phyloP scores from a whole-genome alignment of 352 stramenopile species.

The Phytophthora rubi region DNA sequence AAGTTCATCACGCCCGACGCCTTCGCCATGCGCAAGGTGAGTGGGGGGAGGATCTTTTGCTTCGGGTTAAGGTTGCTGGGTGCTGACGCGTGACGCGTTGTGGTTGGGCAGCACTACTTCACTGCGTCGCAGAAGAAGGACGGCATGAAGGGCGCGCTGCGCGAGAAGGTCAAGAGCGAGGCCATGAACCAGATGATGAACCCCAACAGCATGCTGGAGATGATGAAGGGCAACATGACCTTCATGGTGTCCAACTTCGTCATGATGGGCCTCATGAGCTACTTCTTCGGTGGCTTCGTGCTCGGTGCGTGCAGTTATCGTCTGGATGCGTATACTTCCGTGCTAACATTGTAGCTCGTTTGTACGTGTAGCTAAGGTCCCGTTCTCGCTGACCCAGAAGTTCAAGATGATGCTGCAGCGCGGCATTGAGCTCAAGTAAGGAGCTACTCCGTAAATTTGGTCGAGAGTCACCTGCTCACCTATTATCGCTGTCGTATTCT shows the following conservation, averaged over 20 bases:
- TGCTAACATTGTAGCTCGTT: background rate
- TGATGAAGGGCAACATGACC: constrained; percentile 99
- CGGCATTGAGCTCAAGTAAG: constrained; percentile 94
- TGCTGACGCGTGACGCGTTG: background rate
- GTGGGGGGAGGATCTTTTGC: background rate
- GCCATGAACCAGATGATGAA: constrained; percentile 96
- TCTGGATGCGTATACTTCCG: background rate
- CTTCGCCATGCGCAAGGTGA: constrained; percentile 90
- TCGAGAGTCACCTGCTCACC: background rate
- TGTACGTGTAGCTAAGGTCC: constrained; percentile 91
- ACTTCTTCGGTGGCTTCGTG: constrained; percentile 99
- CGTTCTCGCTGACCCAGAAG: constrained; percentile 97
- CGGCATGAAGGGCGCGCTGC: constrained; percentile 82
- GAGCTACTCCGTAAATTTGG: background rate
- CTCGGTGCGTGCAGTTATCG: constrained; percentile 59
- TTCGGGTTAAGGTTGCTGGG: background rate
- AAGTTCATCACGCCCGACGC: constrained; percentile 86
- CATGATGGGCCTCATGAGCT: constrained; percentile 99
- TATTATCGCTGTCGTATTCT: constrained; percentile 6
- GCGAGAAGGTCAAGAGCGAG: constrained; percentile 90
- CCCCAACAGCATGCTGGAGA: constrained; percentile 96
- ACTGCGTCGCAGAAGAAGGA: constrained; percentile 90
- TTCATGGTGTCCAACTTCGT: constrained; percentile 99
- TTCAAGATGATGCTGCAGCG: constrained; percentile 99
- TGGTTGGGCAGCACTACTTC: constrained; percentile 72